Evolutionary conservation across 2,329 filamentous ascomycete genomes (phyloP).

Genomic region (Orbilia javanica): DNA sequence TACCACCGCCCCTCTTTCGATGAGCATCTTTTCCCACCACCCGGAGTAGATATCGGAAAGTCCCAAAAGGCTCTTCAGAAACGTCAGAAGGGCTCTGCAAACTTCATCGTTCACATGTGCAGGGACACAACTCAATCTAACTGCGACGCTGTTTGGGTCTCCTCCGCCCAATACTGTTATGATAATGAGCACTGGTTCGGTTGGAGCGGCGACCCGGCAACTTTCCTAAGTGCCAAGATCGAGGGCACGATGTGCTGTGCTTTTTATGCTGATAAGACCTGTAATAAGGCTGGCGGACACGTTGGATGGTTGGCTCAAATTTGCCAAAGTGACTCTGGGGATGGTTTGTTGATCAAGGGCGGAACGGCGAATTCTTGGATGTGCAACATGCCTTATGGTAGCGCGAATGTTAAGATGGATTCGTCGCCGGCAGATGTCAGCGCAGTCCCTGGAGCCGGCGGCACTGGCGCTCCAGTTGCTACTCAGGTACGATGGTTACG

Average conservation of each 20-base stretch:
- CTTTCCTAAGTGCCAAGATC: conserved; percentile 55
- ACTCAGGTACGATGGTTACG: conserved; percentile 39
- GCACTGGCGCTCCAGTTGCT: conserved; percentile 37
- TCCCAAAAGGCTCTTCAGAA: conserved; percentile 45
- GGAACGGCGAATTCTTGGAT: conserved; percentile 49
- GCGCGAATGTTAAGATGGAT: conserved; percentile 47
- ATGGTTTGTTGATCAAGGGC: conserved; percentile 39
- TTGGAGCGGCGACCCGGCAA: conserved; percentile 51
- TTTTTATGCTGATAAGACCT: conserved; percentile 48
- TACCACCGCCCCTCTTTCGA: conserved; percentile 53
- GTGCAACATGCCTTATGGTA: conserved; percentile 52
- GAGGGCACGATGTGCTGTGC: conserved; percentile 54
- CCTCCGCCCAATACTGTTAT: conserved; percentile 54
- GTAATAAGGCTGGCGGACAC: conserved; percentile 51
- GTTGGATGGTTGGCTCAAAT: conserved; percentile 50
- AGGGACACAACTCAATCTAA: conserved; percentile 39
- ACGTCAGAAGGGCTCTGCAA: conserved; percentile 44
- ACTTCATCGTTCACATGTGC: conserved; percentile 57
- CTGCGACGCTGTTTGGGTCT: conserved; percentile 49
- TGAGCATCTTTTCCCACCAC: conserved; percentile 52
- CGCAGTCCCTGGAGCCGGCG: conserved; percentile 15
- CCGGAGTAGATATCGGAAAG: conserved; percentile 14
- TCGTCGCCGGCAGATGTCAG: conserved; percentile 35
- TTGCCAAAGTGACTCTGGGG: conserved; percentile 28
- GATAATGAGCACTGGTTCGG: conserved; percentile 57